Percentiles rank a stretch among this genome's conserved stretches.
Evolutionary conservation across 768 basidiomycete species (phyloP).

Genomic region (Amanita phalloides): DNA sequence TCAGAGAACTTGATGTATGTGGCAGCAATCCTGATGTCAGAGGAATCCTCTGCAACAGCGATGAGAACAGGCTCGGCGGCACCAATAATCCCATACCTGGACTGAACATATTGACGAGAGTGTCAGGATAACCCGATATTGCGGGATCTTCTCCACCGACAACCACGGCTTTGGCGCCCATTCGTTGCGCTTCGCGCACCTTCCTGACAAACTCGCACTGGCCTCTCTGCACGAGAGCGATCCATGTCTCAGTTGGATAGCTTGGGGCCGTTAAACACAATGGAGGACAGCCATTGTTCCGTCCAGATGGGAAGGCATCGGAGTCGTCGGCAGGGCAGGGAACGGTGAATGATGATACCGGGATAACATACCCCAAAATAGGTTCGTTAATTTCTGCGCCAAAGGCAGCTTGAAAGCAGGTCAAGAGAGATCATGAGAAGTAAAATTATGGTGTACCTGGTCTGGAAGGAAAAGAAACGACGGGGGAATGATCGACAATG

Average conservation of each 20-base stretch:
- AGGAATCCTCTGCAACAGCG: slow-evolving; percentile 56
- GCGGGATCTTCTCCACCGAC: slow-evolving; percentile 77
- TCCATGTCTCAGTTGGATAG: slow-evolving; percentile 68
- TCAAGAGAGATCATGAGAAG: not conserved
- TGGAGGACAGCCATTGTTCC: slow-evolving; percentile 57
- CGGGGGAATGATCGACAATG: slow-evolving; percentile 64
- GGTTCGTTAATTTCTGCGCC: slow-evolving; percentile 62
- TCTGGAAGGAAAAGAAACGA: slow-evolving; percentile 60
- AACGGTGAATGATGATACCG: slow-evolving; percentile 51
- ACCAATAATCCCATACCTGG: slow-evolving; percentile 43
- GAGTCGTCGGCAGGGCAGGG: slow-evolving; percentile 32
- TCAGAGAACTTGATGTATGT: slow-evolving; percentile 85
- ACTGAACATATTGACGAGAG: slow-evolving; percentile 86
- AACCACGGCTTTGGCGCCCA: slow-evolving; percentile 84
- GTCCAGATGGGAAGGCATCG: slow-evolving; percentile 9
- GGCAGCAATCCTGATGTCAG: slow-evolving; percentile 74
- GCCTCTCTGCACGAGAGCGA: slow-evolving; percentile 86
- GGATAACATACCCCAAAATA: slow-evolving; percentile 63
- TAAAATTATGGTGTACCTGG: slow-evolving; percentile 26
- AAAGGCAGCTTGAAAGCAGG: slow-evolving; percentile 47
- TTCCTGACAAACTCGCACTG: slow-evolving; percentile 88
- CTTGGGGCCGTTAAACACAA: slow-evolving; percentile 49
- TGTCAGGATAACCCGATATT: slow-evolving; percentile 56
- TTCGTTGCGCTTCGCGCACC: slow-evolving; percentile 56
- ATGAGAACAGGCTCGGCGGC: slow-evolving; percentile 2